Base-by-base conservation (phyloP, 805 yeast species). In the Millerago galiae region DNA sequence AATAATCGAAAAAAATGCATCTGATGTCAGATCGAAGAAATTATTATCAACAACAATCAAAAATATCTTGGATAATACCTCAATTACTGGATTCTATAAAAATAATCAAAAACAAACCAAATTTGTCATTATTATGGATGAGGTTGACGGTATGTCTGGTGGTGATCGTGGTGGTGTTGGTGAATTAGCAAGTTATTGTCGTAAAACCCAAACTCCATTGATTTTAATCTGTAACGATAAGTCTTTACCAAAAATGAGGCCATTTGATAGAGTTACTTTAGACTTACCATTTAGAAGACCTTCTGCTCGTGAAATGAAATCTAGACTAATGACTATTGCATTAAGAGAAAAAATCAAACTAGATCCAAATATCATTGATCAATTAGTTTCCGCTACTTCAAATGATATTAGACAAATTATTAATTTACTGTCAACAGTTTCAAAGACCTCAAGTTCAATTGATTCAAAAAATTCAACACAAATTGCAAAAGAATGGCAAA, bases 161-260 rank as follows among this genome's bases (percentile, higher is more conserved):
- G 99, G 99, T 50, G 99, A 93, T 63, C 82, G 93, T 54, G 99
- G 99, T 47, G 99, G 99, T 49, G 96, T 93, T 24, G 97, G 96
- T 18, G 95, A 89, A 46, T 72, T 93, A 62, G 88, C 97, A 0
- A 80, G 83, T 33, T 83, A 87, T 53, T 90, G 97, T 59, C 74
- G 83, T 34, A 81, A 79, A 39, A 89, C 98, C 0, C 74, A 79
- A 35, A 86, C 91, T 53, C 99, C 99, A 13, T 75, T 93, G 67
- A 89, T 93, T 45, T 71, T 91, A 41, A 90, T 93, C 48, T 91
- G 98, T 67, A 93, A 93, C 65, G 99, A 93, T 60, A 82, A 85
- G 52, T 76, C 87, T 14, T 70, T 87, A 45, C 98, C 96, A 1
- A 93, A 93, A 58, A 91, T 93, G 98, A 74, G 96, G 56, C 93